Base-by-base conservation (phyloP, 2,329 filamentous ascomycete species). In the Trichoderma sp. region DNA sequence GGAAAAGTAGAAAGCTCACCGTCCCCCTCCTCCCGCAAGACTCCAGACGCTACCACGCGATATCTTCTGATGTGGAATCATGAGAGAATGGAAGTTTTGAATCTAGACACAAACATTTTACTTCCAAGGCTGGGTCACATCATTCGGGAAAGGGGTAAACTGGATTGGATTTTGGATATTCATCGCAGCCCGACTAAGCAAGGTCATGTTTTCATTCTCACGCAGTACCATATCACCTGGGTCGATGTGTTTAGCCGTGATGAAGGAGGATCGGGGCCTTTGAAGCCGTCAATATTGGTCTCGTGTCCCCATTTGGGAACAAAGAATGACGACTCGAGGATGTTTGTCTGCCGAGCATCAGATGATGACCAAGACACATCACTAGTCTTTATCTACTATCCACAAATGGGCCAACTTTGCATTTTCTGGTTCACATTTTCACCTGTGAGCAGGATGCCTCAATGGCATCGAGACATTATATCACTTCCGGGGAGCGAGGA, bases 171-270 rank as follows among this genome's bases (percentile, higher is more conserved):
- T 62, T 77, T 93, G 71, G 87, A 92, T 75, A 76, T 90, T 1
- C 84, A 84, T 73, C 75, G 79, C 9, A 87, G 87, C 71, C 84
- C 85, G 1, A 76, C 79, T 3, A 81, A 85, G 68, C 80, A 82
- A 6, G 81, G 82, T 30, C 84, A 88, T n/a, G 75, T 89, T 1
- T 87, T 90, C 71, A 80, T 92, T 11, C 80, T 93, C 58, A 93
- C 90, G 1, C 85, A 84, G 13, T 82, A 82, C 0, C 81, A 81
- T 32, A 70, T 92, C 0, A 80, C 85, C 39, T 83, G 87, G 81
- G 74, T 88, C n/a, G 81, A 85, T 62, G 76, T 87, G 15, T 78
- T 75, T 64, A 72, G 71, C 62, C 68, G 73, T 11, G 70, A 68
- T 6, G 71, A 23, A 26, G 57, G 58, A 34, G 72, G 74, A 6